phyloP scores from a whole-genome alignment of 2,329 filamentous ascomycete genomes.

The Neopestalotiopsis sp. region DNA sequence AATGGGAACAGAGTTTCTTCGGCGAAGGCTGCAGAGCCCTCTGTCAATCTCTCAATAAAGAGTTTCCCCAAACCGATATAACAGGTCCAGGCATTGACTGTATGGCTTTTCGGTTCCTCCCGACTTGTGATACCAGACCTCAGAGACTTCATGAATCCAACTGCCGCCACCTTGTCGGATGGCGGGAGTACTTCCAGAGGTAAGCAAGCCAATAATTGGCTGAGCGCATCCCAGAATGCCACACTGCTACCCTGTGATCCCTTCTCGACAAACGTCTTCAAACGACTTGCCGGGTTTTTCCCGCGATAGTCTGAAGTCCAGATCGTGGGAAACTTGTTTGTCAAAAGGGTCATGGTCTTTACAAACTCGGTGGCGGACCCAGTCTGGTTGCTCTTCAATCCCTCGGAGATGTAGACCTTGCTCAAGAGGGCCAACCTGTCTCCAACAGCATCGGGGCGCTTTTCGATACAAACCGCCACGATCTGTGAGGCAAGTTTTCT shows the following conservation, averaged over 20 bases:
- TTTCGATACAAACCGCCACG: conserved; percentile 53
- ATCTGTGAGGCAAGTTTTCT: conserved; percentile 59
- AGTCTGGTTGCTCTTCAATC: conserved; percentile 73
- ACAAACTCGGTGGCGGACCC: conserved; percentile 78
- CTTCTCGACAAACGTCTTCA: conserved; percentile 78
- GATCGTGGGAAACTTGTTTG: conserved; percentile 66
- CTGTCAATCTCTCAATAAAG: conserved; percentile 53
- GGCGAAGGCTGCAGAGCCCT: conserved; percentile 50
- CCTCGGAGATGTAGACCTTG: conserved; percentile 72
- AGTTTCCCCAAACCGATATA: conserved; percentile 71
- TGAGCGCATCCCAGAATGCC: conserved; percentile 76
- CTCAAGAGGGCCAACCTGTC: conserved; percentile 57
- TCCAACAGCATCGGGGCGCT: conserved; percentile 51
- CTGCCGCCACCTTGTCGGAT: conserved; percentile 55
- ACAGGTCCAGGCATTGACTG: conserved; percentile 72
- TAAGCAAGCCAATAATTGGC: conserved; percentile 66
- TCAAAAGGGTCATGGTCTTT: conserved; percentile 70
- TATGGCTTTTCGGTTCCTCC: conserved; percentile 76
- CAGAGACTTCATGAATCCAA: conserved; percentile 69
- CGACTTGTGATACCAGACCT: conserved; percentile 73
- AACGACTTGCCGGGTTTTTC: conserved; percentile 61
- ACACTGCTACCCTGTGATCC: conserved; percentile 81
- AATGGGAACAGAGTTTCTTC: conserved; percentile 59
- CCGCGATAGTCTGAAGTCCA: conserved; percentile 70
- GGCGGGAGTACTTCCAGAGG: conserved; percentile 57